phyloP scores from a whole-genome alignment of 768 basidiomycete species.

The Suillus alpinus region DNA sequence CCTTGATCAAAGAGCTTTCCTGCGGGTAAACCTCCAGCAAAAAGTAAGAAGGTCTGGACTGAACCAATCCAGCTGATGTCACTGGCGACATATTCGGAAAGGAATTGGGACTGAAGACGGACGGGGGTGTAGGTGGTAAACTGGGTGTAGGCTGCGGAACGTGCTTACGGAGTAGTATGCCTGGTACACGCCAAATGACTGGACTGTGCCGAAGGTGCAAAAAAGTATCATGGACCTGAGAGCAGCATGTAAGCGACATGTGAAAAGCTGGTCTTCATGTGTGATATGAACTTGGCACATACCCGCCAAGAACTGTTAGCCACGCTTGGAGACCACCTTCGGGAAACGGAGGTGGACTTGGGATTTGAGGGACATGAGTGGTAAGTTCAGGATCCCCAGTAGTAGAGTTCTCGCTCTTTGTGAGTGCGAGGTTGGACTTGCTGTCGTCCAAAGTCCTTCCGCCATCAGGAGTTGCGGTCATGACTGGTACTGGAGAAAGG shows the following conservation, averaged over 20 bases:
- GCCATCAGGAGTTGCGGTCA: conserved; percentile 6
- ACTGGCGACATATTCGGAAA: conserved; percentile 39
- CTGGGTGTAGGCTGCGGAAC: neutral
- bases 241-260: neutral
- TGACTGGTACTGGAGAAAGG: conserved; percentile 4
- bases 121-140: neutral
- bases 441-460: neutral
- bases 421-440: conserved; percentile 2
- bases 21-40: conserved; percentile 42
- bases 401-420: conserved; percentile 1
- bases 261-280: neutral
- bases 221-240: conserved; percentile 41
- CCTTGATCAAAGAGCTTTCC: conserved; percentile 48
- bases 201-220: conserved; percentile 48
- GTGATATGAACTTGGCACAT: conserved; percentile 12
- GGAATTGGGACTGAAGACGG: conserved; percentile 30
- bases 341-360: conserved; percentile 29
- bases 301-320: conserved; percentile 48
- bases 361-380: neutral
- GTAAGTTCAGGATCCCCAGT: neutral
- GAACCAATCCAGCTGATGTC: conserved; percentile 52
- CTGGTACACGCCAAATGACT: conserved; percentile 49
- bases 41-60: conserved; percentile 47
- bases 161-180: conserved; percentile 45
- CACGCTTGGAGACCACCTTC: conserved; percentile 47